phyloP scores from a whole-genome alignment of 2,329 filamentous ascomycete genomes.

The Colletotrichum gigasporum region DNA sequence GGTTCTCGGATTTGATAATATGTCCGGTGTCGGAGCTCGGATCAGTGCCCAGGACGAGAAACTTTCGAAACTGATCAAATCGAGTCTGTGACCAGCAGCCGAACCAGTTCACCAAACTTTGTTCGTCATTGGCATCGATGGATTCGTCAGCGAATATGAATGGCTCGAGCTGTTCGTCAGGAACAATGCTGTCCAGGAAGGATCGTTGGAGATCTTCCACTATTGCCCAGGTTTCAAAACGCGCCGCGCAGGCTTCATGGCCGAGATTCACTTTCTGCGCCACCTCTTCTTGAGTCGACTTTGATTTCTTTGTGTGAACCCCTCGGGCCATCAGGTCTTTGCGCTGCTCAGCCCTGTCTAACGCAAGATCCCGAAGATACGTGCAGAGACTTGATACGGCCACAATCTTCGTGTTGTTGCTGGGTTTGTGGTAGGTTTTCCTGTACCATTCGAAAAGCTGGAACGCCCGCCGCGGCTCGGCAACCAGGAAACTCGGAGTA shows the following conservation, averaged over 20 bases:
- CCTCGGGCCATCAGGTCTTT: not conserved
- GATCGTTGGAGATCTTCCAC: slow-evolving; percentile 13
- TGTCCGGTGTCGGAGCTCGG: slow-evolving; percentile 18
- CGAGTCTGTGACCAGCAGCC: slow-evolving; percentile 64
- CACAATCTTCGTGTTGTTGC: slow-evolving; percentile 36
- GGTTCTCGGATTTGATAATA: slow-evolving; percentile 4
- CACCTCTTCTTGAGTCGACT: not conserved
- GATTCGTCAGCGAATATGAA: slow-evolving; percentile 56
- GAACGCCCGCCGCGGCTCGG: slow-evolving; percentile 45
- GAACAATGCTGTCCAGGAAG: slow-evolving; percentile 40
- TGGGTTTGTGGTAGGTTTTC: not conserved
- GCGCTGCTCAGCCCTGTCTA: not conserved
- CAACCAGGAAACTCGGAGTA: slow-evolving; percentile 52
- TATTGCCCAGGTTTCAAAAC: slow-evolving; percentile 27
- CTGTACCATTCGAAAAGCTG: slow-evolving; percentile 47
- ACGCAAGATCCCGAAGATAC: slow-evolving; percentile 41
- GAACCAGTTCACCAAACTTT: slow-evolving; percentile 71
- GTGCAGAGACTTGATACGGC: slow-evolving; percentile 40
- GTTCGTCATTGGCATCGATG: slow-evolving; percentile 68
- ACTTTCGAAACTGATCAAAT: slow-evolving; percentile 61
- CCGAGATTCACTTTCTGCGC: not conserved
- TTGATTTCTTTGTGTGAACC: not conserved
- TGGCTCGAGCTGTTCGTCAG: slow-evolving; percentile 45
- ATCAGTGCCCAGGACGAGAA: slow-evolving; percentile 63
- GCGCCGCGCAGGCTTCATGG: slow-evolving; percentile 22